Percentiles rank a stretch among this genome's conserved stretches.
These are phyloP conservation scores for Diaporthe citriasiana DNA, from an alignment of 2,329 filamentous ascomycete species.

Conservation along the genomic window DNA sequence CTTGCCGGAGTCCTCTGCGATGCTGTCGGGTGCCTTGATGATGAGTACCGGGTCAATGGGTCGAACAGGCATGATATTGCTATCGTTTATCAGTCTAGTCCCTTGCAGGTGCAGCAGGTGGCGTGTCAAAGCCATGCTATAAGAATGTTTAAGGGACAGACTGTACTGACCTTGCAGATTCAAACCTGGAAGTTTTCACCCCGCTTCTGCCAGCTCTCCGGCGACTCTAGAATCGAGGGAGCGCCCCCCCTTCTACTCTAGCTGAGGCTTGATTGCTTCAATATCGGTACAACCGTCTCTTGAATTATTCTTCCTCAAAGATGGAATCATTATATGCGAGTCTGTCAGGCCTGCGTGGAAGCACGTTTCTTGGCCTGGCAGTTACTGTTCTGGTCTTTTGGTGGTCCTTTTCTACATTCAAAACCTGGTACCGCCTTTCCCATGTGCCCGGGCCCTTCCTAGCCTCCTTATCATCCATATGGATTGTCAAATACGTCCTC, in stretches of 20 bases:
- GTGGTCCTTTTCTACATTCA: neutral
- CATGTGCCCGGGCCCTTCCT: neutral
- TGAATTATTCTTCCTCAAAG: neutral
- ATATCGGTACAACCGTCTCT: neutral
- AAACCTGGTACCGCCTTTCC: neutral
- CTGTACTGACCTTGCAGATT: neutral
- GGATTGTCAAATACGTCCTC: neutral
- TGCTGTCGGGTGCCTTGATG: neutral
- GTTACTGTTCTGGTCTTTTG: neutral
- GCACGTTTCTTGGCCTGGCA: neutral
- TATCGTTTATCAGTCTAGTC: neutral
- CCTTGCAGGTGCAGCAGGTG: neutral
- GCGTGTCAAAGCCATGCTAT: neutral
- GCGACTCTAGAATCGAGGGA: neutral
- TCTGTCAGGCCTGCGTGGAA: neutral
- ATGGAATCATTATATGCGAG: neutral
- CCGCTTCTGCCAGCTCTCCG: neutral
- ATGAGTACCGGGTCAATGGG: neutral
- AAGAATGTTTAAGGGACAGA: neutral
- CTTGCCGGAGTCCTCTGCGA: neutral
- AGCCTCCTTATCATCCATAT: neutral
- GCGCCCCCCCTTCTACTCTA: neutral
- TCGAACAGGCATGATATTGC: neutral
- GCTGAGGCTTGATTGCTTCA: neutral
- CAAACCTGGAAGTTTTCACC: neutral